Percentiles rank a stretch among this genome's conserved stretches.
phyloP scores from a whole-genome alignment of 2,329 filamentous ascomycete genomes.

The Claviceps purpurea region DNA sequence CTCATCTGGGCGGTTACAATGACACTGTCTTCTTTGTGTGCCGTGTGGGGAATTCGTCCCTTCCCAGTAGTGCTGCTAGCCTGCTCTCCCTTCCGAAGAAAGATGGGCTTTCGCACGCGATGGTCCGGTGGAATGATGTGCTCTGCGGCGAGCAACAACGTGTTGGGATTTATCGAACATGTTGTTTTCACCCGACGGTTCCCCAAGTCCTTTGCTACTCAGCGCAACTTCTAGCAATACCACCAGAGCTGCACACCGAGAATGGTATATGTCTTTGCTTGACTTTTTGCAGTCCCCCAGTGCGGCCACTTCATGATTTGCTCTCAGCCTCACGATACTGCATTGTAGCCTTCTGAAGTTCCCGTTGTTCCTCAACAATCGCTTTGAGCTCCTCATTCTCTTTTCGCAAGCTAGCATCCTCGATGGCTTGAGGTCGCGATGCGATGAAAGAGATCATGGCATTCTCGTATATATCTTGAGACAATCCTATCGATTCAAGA shows the following conservation, averaged over 20 bases:
- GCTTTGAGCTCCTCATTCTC: constrained; percentile 32
- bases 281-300: neutral
- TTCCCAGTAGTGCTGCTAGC: no score
- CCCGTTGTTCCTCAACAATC: constrained; percentile 30
- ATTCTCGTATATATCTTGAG: constrained; percentile 29
- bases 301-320: constrained; percentile 1
- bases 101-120: no score
- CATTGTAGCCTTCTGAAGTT: constrained; percentile 11
- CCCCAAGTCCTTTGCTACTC: neutral
- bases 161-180: no score
- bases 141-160: no score
- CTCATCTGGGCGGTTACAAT: no score
- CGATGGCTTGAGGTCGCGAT: constrained; percentile 1
- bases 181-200: neutral
- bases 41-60: no score
- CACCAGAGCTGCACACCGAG: neutral
- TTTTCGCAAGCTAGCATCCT: constrained; percentile 14
- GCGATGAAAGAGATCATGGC: constrained; percentile 11
- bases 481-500: constrained; percentile 33
- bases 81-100: no score
- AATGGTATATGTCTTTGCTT: neutral
- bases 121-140: no score
- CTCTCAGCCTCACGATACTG: constrained; percentile 1
- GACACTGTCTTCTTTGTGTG: no score
- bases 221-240: no score